Evolutionary conservation across 768 basidiomycete genomes (phyloP), one percentile per base, ranked within the genome.

Genomic region (Cubamyces lactineus): DNA sequence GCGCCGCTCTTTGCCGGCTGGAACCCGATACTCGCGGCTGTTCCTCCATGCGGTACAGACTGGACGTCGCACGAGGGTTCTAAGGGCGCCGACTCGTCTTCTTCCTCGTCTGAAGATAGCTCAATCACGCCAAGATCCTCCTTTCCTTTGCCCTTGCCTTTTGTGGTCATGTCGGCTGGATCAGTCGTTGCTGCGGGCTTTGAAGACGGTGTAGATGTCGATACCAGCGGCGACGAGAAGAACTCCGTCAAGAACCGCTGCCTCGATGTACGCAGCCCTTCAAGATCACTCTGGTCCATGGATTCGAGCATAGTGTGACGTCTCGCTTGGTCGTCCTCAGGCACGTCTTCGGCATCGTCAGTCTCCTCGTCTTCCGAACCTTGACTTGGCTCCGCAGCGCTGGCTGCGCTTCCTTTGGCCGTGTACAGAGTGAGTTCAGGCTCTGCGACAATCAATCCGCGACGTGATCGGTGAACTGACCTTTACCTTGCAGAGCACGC

Each of bases 201-300:
- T n/a, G 51, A 28, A 40, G 43, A 48, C 16, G 59, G 41, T 6
- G 19, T 52, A 3, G 17, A n/a, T 21, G 34, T 56, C 50, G 43
- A 40, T 24, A 24, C 42, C 23, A 40, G 47, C 23, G 49, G 53
- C 17, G 75, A 75, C 43, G 84, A 76, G 40, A 80, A 70, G 67
- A 89, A 87, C 53, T 85, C 84, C 6, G 78, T 71, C 42, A 80
- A 74, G 57, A 83, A 83, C 55, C 79, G 76, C 57, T 77, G 74
- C 76, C 78, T 79, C 6, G 76, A 71, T 40, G 74, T 69, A 39
- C 75, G 82, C 41, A 86, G 70, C 5, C 72, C 73, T 21, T 79
- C 73, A 17, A 84, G 67, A 57, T 83, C 82, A 17, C 73, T 72
- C 41, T 77, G 72, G 55, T 78, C 72, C 53, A 81, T 76, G 12